A percentile compares a stretch with the other conserved stretches of the same genome.
phyloP scores from a whole-genome alignment of 116 monocot genomes.

The Thalassia testudinum region DNA sequence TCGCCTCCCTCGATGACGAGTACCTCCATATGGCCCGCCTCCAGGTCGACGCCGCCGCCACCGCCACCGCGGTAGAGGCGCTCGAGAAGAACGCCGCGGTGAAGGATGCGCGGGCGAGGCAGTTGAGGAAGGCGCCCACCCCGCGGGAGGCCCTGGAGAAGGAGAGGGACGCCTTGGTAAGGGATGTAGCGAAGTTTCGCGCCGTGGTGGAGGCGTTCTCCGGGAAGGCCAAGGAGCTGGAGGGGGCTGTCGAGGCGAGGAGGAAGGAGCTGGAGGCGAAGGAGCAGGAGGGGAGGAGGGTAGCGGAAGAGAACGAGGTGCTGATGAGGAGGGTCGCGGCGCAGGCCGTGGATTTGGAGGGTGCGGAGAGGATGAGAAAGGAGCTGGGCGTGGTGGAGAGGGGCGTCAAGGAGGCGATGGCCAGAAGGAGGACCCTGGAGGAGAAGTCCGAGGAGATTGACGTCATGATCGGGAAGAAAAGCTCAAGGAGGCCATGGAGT shows the following conservation, averaged over 20 bases:
- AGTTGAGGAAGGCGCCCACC: constrained; percentile 17
- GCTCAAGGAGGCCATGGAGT: constrained; percentile 23
- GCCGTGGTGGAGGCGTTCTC: constrained; percentile 16
- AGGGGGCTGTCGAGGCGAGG: constrained; percentile 8
- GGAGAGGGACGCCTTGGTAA: constrained; percentile 17
- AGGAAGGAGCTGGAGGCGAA: constrained; percentile 34
- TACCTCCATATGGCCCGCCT: constrained; percentile 12
- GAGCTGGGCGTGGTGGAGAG: constrained; percentile 40
- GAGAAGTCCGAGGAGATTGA: constrained; percentile 44
- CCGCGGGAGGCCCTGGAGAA: constrained; percentile 19
- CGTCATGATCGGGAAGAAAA: constrained; percentile 9
- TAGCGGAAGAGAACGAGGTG: constrained; percentile 31
- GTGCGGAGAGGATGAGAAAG: constrained; percentile 44
- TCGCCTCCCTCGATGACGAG: constrained; percentile 38
- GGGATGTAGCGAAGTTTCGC: constrained; percentile 34
- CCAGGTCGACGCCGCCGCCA: constrained; percentile 9
- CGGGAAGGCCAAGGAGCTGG: constrained; percentile 14
- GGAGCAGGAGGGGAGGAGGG: constrained; percentile 15
- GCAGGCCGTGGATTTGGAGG: constrained; percentile 34
- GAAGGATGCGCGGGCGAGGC: constrained; percentile 22
- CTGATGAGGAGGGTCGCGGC: constrained; percentile 17
- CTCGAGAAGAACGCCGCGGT: constrained; percentile 28
- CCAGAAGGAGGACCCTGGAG: constrained; percentile 16
- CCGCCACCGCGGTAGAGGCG: constrained; percentile 1
- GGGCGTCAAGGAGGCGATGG: constrained; percentile 30